Evolutionary conservation across 345 rosid genomes (phyloP).

Genomic region (Lumnitzera racemosa): DNA sequence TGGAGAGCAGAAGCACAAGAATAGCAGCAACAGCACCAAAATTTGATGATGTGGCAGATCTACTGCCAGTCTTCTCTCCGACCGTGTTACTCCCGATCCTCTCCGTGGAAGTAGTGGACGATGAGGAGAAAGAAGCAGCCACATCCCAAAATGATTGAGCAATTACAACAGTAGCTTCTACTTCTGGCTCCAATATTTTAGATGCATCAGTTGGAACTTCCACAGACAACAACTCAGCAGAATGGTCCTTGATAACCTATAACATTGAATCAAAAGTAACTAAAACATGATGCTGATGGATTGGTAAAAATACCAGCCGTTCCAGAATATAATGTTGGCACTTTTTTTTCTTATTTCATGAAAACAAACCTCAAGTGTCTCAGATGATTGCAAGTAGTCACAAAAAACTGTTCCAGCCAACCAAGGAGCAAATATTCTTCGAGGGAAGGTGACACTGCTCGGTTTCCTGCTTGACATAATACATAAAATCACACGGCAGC

Average conservation of each 20-base stretch:
- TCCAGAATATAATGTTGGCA: no score
- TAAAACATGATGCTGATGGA: not conserved
- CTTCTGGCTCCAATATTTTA: conserved; percentile 52
- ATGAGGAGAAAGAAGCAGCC: conserved; percentile 17
- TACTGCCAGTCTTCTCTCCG: conserved; percentile 11
- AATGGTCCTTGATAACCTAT: conserved; percentile 79
- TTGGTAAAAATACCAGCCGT: no score
- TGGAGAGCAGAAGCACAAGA: conserved; percentile 44
- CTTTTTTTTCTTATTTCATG: not conserved
- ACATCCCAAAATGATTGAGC: conserved; percentile 66
- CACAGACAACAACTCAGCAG: conserved; percentile 73
- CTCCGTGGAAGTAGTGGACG: conserved; percentile 17
- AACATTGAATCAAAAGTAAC: not conserved
- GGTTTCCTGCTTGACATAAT: conserved; percentile 41
- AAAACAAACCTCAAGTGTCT: conserved; percentile 63
- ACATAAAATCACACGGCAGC: not conserved
- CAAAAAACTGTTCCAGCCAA: conserved; percentile 48
- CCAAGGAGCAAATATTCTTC: conserved; percentile 86
- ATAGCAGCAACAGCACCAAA: conserved; percentile 24
- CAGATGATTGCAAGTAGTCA: conserved; percentile 75
- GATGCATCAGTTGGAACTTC: conserved; percentile 44
- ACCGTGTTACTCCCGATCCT: conserved; percentile 12
- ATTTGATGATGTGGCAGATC: conserved; percentile 9
- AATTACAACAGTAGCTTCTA: conserved; percentile 29
- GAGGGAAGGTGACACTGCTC: conserved; percentile 52